These are phyloP conservation scores for Phanerochaete sordida DNA, from an alignment of 768 basidiomycete genomes.

Conservation along the genomic window DNA sequence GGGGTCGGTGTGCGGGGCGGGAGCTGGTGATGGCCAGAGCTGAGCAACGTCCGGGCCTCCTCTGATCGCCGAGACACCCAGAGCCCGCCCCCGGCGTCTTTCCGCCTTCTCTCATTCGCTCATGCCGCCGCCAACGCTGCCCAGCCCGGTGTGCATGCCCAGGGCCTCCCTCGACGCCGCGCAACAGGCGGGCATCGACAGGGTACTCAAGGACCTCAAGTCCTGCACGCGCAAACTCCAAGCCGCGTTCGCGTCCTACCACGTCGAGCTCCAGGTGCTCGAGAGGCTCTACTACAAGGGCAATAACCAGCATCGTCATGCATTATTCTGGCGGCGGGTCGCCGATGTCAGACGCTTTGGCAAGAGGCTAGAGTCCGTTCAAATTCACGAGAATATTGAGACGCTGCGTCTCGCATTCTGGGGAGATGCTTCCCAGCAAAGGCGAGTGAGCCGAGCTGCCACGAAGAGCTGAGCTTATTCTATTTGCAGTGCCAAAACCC, in stretches of 20 bases:
- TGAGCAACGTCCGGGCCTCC: constrained; percentile 2
- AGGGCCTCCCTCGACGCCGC: constrained; percentile 18
- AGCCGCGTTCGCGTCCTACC: constrained; percentile 35
- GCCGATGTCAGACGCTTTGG: constrained; percentile 57
- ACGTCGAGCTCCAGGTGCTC: constrained; percentile 55
- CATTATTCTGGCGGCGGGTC: constrained; percentile 69
- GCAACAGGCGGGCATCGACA: constrained; percentile 41
- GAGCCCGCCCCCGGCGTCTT: neutral
- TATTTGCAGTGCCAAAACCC: constrained; percentile 40
- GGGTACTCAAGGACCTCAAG: constrained; percentile 61
- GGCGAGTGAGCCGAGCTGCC: neutral
- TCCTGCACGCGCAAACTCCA: constrained; percentile 49
- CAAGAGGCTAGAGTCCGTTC: constrained; percentile 26
- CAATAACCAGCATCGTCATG: constrained; percentile 71
- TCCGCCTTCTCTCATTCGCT: neutral
- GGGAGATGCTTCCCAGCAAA: constrained; percentile 26
- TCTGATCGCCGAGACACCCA: neutral
- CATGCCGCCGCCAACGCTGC: constrained; percentile 17
- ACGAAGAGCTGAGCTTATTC: neutral
- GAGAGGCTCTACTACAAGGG: constrained; percentile 74
- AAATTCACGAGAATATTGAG: constrained; percentile 23
- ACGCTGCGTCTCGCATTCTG: constrained; percentile 51
- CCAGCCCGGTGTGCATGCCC: constrained; percentile 8
- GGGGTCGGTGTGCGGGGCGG: neutral
- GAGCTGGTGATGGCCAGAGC: neutral